Evolutionary conservation across 176 grass and related monocot genomes (phyloP).

Genomic region (Cymbopogon citratus): DNA sequence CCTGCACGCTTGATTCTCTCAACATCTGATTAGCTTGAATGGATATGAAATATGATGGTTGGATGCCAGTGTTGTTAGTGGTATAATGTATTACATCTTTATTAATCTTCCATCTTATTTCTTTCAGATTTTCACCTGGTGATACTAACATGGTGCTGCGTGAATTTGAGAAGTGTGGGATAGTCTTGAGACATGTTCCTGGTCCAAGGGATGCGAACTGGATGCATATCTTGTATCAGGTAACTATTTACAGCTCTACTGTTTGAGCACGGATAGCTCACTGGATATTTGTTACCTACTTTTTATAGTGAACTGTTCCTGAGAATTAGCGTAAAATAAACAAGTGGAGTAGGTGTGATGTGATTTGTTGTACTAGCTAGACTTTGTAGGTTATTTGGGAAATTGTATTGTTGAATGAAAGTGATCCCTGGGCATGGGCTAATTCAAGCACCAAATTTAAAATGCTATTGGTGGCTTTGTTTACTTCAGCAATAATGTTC

Average conservation of each 20-base stretch:
- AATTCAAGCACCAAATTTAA: background rate
- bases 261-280: background rate
- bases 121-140: slow-evolving; percentile 56
- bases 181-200: slow-evolving; percentile 60
- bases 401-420: background rate
- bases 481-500: background rate
- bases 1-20: background rate
- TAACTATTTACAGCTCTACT: slow-evolving; percentile 15
- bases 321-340: background rate
- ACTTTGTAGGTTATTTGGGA: background rate
- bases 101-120: background rate
- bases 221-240: slow-evolving; percentile 90
- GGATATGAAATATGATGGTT: background rate
- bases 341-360: background rate
- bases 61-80: background rate
- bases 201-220: slow-evolving; percentile 87
- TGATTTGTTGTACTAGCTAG: background rate
- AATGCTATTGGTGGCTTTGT: background rate
- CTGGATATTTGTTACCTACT: background rate
- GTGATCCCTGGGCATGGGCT: background rate
- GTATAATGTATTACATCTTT: background rate
- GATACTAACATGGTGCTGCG: slow-evolving; percentile 74
- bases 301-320: background rate
- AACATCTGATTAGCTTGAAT: slow-evolving; percentile 3
- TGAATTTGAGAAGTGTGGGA: slow-evolving; percentile 95